These are phyloP conservation scores for Fusarium sterilihyphosum DNA, from an alignment of 2,329 filamentous ascomycete species.

Conservation along the genomic window DNA sequence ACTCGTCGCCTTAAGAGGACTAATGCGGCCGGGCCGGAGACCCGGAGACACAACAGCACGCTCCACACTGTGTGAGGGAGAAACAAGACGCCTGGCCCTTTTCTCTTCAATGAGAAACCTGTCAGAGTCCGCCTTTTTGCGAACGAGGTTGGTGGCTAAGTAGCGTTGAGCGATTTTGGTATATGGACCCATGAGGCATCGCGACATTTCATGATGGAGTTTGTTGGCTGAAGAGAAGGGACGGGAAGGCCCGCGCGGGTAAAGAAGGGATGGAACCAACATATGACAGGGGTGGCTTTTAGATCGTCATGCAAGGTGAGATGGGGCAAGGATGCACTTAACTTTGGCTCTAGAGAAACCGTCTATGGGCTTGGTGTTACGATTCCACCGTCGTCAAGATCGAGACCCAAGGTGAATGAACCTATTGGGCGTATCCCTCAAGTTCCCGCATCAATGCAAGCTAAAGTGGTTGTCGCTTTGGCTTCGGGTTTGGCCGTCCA, in stretches of 20 bases:
- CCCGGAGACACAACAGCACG: slow-evolving; percentile 17
- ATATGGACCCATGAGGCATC: slow-evolving; percentile 2
- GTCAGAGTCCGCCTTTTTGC: not conserved
- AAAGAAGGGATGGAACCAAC: slow-evolving; percentile 29
- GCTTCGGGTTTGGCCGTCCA: not conserved
- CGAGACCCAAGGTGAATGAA: not conserved
- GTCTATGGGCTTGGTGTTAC: not conserved
- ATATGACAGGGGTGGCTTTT: slow-evolving; percentile 18
- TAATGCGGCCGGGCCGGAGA: slow-evolving; percentile 36
- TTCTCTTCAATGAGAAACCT: not conserved
- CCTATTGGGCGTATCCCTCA: not conserved
- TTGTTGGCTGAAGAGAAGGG: slow-evolving; percentile 21
- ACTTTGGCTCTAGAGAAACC: not conserved
- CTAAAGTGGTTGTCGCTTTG: not conserved
- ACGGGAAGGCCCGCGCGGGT: slow-evolving; percentile 36
- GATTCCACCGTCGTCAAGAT: not conserved
- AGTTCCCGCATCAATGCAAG: not conserved
- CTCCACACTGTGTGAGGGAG: slow-evolving; percentile 30
- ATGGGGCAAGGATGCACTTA: slow-evolving; percentile 1
- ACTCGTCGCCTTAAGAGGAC: slow-evolving; percentile 34
- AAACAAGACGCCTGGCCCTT: not conserved
- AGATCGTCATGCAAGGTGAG: not conserved
- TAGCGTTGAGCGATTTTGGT: not conserved
- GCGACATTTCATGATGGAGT: not conserved
- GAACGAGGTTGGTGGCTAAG: not conserved